These are phyloP conservation scores for Cercospora sp. DNA, from an alignment of 2,329 filamentous ascomycete species.

Conservation along the genomic window DNA sequence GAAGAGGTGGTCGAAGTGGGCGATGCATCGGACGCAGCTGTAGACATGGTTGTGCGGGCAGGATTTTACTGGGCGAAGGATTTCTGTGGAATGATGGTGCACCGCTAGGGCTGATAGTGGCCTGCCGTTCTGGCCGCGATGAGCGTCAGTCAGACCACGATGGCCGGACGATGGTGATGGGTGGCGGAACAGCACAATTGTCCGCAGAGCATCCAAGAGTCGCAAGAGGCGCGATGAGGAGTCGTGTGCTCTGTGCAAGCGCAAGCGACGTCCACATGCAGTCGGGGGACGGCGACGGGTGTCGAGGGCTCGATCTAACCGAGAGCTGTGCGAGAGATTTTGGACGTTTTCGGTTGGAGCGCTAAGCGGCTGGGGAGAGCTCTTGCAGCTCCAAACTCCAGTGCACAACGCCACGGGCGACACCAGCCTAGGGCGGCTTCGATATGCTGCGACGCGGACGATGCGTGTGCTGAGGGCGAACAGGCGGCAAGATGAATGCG, in stretches of 20 bases:
- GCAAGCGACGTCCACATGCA: conserved; percentile 1
- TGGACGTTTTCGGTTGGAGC: background rate
- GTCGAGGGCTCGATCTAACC: background rate
- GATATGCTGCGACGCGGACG: background rate
- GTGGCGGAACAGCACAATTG: background rate
- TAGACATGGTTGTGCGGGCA: conserved; percentile 9
- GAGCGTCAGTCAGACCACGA: background rate
- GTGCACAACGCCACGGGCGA: background rate
- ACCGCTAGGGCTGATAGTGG: background rate
- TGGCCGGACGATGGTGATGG: background rate
- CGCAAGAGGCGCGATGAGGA: background rate
- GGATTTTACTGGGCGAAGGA: conserved; percentile 12
- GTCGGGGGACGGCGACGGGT: background rate
- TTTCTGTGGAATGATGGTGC: conserved; percentile 1
- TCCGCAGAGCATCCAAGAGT: background rate
- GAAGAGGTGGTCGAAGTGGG: conserved; percentile 1
- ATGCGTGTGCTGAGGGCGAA: background rate
- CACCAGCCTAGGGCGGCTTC: background rate
- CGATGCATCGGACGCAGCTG: conserved; percentile 5
- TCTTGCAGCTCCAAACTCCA: background rate
- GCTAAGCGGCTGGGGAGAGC: background rate
- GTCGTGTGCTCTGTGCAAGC: conserved; percentile 4
- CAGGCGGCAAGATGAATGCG: background rate
- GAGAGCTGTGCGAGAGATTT: background rate
- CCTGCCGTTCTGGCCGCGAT: background rate